phyloP scores from a whole-genome alignment of 495 filamentous ascomycete genomes.

The Pyrenula aspistea region DNA sequence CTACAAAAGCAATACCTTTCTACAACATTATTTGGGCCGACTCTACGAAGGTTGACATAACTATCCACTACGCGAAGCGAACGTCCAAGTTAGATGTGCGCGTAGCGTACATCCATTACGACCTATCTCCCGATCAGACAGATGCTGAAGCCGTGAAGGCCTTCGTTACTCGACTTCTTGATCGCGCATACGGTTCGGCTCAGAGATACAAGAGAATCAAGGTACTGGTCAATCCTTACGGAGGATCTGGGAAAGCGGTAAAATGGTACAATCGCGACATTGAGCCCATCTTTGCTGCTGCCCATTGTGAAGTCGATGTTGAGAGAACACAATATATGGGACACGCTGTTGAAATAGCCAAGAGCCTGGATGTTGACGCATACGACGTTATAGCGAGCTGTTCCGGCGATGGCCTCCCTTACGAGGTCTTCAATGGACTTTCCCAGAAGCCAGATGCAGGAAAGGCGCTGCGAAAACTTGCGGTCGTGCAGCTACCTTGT shows the following conservation, averaged over 20 bases:
- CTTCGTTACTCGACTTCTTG: conserved; percentile 41
- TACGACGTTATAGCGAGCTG: conserved; percentile 81
- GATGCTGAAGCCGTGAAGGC: conserved; percentile 42
- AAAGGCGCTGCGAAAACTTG: conserved; percentile 63
- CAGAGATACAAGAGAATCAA: conserved; percentile 65
- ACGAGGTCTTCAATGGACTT: conserved; percentile 92
- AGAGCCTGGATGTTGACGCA: conserved; percentile 63
- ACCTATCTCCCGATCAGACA: conserved; percentile 37
- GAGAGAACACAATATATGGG: conserved; percentile 59
- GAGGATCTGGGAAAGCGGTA: conserved; percentile 67
- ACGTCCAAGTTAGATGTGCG: conserved; percentile 43
- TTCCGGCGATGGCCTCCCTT: conserved; percentile 83
- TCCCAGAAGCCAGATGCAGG: conserved; percentile 62
- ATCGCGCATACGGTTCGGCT: conserved; percentile 60
- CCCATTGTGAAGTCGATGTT: conserved; percentile 64
- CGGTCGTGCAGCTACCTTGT: conserved; percentile 81
- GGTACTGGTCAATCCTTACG: conserved; percentile 82
- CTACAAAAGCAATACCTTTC: conserved; percentile 51
- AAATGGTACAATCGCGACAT: conserved; percentile 65
- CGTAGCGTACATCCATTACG: conserved; percentile 47
- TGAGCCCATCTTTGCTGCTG: conserved; percentile 73
- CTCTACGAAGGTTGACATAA: conserved; percentile 43
- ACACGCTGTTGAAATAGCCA: conserved; percentile 69
- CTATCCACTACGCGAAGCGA: conserved; percentile 60
- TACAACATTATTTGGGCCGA: conserved; percentile 82